Conservation (phyloP, 345 rosid genomes). For the Populus ilicifolia region DNA sequence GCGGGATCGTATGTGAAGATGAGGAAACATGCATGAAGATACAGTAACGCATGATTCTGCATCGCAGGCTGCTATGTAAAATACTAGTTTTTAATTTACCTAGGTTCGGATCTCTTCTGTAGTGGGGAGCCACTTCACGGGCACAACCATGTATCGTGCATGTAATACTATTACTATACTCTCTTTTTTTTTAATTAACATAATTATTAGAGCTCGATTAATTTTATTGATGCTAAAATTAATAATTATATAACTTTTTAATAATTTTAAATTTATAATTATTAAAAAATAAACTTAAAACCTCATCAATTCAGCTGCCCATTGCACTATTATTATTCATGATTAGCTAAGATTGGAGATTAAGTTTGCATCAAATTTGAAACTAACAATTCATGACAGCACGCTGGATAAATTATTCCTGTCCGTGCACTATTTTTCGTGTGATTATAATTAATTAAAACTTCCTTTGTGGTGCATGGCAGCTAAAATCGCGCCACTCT, state of each 20-base stretch:
- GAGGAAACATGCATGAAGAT: background rate
- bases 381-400: background rate
- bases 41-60: background rate
- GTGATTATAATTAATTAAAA: background rate
- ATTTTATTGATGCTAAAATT: no score
- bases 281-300: no score
- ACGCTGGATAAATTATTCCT: background rate
- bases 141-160: background rate
- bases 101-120: background rate
- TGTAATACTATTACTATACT: no score
- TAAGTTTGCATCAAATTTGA: background rate
- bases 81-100: background rate
- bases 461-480: slow-evolving; percentile 1
- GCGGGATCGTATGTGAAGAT: background rate
- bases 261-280: no score
- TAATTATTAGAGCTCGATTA: no score
- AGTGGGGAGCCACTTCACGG: slow-evolving; percentile 1
- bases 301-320: no score
- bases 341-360: background rate
- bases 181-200: no score
- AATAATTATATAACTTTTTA: no score
- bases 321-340: no score
- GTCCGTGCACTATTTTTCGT: background rate
- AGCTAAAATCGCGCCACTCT: slow-evolving; percentile 11
- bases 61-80: background rate